These are phyloP conservation scores for Syncephalis plumigaleata DNA, from an alignment of 371 early-diverging fungal genomes.

Conservation along the genomic window DNA sequence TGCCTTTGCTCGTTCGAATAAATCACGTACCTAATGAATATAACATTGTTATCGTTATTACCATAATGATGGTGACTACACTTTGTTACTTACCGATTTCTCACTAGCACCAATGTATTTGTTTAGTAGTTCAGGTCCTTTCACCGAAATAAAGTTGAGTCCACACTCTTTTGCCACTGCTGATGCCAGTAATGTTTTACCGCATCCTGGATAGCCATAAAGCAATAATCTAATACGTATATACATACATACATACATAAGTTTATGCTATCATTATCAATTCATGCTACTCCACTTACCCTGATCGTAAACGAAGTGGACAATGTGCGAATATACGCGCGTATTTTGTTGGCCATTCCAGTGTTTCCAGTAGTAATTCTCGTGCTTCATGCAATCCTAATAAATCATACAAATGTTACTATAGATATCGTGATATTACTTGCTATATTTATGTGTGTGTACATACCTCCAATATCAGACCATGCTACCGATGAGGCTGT, in stretches of 20 bases:
- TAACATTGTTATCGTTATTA: no score
- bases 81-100: conserved; percentile 32
- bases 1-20: conserved; percentile 87
- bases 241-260: not conserved
- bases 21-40: conserved; percentile 46
- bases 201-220: conserved; percentile 91
- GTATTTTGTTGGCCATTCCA: conserved; percentile 92
- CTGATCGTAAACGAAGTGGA: conserved; percentile 76
- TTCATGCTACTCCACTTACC: no score
- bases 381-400: conserved; percentile 67
- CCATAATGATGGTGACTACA: no score
- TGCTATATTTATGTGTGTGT: no score
- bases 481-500: conserved; percentile 52
- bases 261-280: not conserved
- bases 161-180: conserved; percentile 87
- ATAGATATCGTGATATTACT: not conserved
- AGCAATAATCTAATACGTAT: conserved; percentile 47
- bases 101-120: conserved; percentile 95
- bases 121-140: conserved; percentile 91
- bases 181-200: conserved; percentile 85
- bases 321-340: conserved; percentile 73
- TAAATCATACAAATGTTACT: not conserved
- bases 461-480: conserved; percentile 83
- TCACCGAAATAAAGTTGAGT: conserved; percentile 87
- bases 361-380: conserved; percentile 64